Conservation (phyloP, 495 filamentous ascomycete species). For the Talaromyces ruber region DNA sequence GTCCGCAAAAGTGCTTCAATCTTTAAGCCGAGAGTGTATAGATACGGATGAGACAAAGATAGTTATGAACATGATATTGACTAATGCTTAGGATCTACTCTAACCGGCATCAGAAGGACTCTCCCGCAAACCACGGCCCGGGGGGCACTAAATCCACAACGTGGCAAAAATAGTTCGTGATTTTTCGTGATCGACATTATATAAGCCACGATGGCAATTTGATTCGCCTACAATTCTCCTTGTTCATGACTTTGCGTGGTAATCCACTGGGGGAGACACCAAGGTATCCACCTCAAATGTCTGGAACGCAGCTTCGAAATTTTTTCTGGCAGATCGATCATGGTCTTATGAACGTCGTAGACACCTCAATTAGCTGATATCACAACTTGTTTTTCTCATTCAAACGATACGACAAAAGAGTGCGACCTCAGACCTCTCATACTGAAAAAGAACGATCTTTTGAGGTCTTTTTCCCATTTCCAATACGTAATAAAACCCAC, state of each 20-base stretch:
- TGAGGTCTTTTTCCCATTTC: neutral
- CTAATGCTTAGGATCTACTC: no score
- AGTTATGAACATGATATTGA: no score
- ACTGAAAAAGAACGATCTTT: neutral
- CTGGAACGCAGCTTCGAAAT: neutral
- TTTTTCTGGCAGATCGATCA: neutral
- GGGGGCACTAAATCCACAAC: no score
- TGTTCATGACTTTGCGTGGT: neutral
- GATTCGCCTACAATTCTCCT: neutral
- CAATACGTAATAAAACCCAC: neutral
- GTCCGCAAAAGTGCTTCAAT: no score
- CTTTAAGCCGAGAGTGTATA: no score
- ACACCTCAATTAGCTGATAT: neutral
- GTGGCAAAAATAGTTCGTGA: neutral
- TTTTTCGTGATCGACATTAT: neutral
- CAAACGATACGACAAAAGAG: neutral
- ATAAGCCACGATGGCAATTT: neutral
- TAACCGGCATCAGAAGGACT: no score
- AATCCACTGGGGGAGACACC: no score
- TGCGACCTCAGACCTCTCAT: neutral
- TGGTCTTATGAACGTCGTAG: neutral
- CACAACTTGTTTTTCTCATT: neutral
- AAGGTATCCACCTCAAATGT: neutral
- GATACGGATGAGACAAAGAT: no score
- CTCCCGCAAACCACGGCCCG: no score